Evolutionary conservation across 2,329 filamentous ascomycete species (phyloP).

Genomic region (Chaetomium sp.): DNA sequence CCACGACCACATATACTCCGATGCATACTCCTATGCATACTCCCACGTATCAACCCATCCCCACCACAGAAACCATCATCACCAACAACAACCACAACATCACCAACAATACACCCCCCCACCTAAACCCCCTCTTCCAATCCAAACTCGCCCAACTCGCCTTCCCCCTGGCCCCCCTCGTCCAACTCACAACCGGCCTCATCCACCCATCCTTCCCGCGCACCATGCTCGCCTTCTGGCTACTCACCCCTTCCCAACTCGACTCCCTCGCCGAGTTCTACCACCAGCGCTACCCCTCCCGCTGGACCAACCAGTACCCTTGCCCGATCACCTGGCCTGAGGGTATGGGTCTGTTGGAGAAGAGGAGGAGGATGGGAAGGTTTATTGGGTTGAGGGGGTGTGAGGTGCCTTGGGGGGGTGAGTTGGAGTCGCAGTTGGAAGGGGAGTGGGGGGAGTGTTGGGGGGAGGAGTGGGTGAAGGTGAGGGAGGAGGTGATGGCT

Average conservation of each 20-base stretch:
- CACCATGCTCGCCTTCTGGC: constrained; percentile 65
- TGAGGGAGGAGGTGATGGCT: constrained; percentile 24
- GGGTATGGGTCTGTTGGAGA: constrained; percentile 53
- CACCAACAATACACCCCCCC: constrained; percentile 24
- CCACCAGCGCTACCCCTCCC: constrained; percentile 57
- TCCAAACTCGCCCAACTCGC: constrained; percentile 60
- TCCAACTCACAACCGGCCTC: constrained; percentile 54
- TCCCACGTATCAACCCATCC: neutral
- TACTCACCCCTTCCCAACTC: constrained; percentile 64
- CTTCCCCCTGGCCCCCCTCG: constrained; percentile 59
- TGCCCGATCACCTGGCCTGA: constrained; percentile 58
- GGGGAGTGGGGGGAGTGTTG: constrained; percentile 32
- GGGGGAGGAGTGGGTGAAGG: constrained; percentile 43
- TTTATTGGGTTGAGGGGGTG: constrained; percentile 66
- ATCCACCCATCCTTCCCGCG: constrained; percentile 59
- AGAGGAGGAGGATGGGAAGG: constrained; percentile 63
- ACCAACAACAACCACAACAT: neutral
- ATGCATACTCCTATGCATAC: neutral
- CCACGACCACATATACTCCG: constrained; percentile 6
- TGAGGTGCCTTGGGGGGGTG: constrained; percentile 29
- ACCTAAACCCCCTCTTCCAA: constrained; percentile 46
- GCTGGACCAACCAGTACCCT: constrained; percentile 56
- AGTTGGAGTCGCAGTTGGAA: neutral
- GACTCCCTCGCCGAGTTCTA: constrained; percentile 67
- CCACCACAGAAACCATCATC: neutral